phyloP scores from a whole-genome alignment of 192 early-diverging fungal species.

The Coemansia sp. region DNA sequence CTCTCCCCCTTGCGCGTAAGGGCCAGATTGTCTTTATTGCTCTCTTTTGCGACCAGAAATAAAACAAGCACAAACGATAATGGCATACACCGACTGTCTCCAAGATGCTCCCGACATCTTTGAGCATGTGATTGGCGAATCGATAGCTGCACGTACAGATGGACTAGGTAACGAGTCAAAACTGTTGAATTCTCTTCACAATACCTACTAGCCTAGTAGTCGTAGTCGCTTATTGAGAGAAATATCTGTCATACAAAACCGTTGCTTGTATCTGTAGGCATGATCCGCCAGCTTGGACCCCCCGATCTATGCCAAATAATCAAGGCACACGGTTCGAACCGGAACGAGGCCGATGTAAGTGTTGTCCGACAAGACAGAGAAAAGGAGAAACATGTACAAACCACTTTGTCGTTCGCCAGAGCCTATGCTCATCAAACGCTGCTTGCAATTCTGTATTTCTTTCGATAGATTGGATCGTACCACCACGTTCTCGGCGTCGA shows the following conservation, averaged over 20 bases:
- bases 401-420: not conserved
- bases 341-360: slow-evolving; percentile 44
- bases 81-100: slow-evolving; percentile 62
- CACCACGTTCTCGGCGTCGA: slow-evolving; percentile 80
- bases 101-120: slow-evolving; percentile 96
- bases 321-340: slow-evolving; percentile 73
- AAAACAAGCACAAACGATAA: slow-evolving; percentile 5
- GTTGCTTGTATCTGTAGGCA: slow-evolving; percentile 47
- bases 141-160: slow-evolving; percentile 83
- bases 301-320: slow-evolving; percentile 97
- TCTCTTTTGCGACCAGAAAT: not conserved
- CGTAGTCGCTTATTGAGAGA: too few species aligned
- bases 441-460: too few species aligned
- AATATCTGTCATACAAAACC: too few species aligned
- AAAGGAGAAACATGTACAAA: not conserved
- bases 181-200: too few species aligned
- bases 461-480: slow-evolving; percentile 78
- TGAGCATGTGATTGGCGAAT: slow-evolving; percentile 89
- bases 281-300: slow-evolving; percentile 92
- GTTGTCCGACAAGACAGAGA: not conserved
- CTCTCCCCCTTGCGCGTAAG: too few species aligned
- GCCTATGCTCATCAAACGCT: too few species aligned
- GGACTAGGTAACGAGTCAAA: slow-evolving; percentile 70
- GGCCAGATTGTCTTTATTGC: not conserved
- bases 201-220: too few species aligned